phyloP scores from a whole-genome alignment of 306 rosid genomes.

The Dalbergia cultrata region DNA sequence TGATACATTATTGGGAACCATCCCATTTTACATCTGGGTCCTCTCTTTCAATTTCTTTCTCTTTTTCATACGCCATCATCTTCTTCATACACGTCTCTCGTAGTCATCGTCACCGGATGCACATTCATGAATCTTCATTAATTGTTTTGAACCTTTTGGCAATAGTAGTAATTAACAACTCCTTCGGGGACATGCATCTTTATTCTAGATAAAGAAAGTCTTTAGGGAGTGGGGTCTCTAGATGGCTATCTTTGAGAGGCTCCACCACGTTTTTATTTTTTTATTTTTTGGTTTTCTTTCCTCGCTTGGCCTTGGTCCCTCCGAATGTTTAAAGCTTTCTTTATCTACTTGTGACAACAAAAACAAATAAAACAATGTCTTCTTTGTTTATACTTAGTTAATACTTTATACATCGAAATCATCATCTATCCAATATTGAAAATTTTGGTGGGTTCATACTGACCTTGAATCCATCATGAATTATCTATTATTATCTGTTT shows the following conservation, averaged over 20 bases:
- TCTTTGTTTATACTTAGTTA: not conserved
- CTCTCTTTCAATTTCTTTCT: conserved; percentile 5
- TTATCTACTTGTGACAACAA: not conserved
- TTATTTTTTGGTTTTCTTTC: not conserved
- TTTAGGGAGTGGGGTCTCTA: not conserved
- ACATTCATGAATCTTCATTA: conserved; percentile 13
- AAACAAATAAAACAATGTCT: not conserved
- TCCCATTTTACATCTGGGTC: not conserved
- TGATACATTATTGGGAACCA: too few relatives aligned
- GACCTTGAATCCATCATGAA: too few relatives aligned
- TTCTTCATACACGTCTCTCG: not conserved
- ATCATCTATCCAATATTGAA: not conserved
- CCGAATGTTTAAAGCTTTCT: conserved; percentile 19
- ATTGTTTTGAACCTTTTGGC: not conserved
- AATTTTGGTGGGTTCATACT: too few relatives aligned
- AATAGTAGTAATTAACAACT: not conserved
- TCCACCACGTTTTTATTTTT: conserved; percentile 2
- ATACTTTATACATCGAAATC: not conserved
- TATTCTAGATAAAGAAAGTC: not conserved
- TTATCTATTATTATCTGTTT: too few relatives aligned
- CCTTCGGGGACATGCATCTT: not conserved
- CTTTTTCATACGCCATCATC: not conserved
- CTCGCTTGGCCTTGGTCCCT: not conserved
- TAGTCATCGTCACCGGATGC: not conserved
- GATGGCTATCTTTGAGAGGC: conserved; percentile 7